These are phyloP conservation scores for Stephanodiscus triporus DNA, from an alignment of 108 stramenopile species.

Conservation along the genomic window DNA sequence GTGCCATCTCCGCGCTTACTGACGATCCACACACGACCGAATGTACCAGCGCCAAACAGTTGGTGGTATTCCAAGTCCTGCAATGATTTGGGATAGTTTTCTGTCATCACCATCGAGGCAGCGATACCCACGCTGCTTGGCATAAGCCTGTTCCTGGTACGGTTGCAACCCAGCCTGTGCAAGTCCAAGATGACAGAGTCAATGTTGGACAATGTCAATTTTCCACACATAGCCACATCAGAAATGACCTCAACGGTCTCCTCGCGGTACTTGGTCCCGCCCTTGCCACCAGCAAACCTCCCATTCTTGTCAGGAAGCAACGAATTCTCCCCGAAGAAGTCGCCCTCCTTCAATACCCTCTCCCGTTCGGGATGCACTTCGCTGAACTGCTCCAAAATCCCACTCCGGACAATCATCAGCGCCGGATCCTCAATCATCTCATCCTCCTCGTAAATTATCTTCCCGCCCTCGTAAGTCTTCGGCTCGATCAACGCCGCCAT, in stretches of 20 bases:
- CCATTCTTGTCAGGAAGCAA: conserved; percentile 45
- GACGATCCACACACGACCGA: conserved; percentile 84
- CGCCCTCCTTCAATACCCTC: conserved; percentile 42
- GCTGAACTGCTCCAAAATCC: conserved; percentile 45
- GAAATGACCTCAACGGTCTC: conserved; percentile 39
- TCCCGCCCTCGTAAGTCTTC: conserved; percentile 55
- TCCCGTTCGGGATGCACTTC: conserved; percentile 59
- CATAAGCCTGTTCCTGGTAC: conserved; percentile 8
- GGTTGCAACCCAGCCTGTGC: conserved; percentile 58
- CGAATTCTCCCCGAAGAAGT: conserved; percentile 42
- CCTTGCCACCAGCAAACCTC: conserved; percentile 53
- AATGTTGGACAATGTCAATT: conserved; percentile 49
- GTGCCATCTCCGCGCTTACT: conserved; percentile 17
- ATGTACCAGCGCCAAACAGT: conserved; percentile 82
- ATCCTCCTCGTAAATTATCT: conserved; percentile 73
- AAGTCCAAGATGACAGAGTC: conserved; percentile 69
- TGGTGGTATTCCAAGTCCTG: conserved; percentile 58
- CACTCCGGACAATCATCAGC: conserved; percentile 61
- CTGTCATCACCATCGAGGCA: conserved; percentile 41
- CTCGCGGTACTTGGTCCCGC: conserved; percentile 37
- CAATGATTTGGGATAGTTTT: conserved; percentile 76
- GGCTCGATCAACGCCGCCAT: conserved; percentile 58
- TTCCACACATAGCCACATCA: conserved; percentile 47
- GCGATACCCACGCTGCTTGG: conserved; percentile 13
- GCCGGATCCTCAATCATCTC: conserved; percentile 58